Conservation (phyloP, 2,329 filamentous ascomycete species). For the Neonectria hederae region DNA sequence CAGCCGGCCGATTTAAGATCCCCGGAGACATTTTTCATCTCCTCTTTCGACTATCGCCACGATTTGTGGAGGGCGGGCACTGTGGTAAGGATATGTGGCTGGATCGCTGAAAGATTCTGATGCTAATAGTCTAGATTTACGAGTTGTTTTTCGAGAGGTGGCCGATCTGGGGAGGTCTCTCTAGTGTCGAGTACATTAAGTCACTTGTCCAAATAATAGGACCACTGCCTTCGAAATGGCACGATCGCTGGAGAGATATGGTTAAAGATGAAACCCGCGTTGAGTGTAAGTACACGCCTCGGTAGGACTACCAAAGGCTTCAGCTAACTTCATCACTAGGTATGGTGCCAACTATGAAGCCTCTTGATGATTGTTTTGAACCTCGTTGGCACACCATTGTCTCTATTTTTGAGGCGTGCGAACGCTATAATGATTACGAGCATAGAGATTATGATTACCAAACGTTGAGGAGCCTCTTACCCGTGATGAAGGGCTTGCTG, state of each 20-base stretch:
- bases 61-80: slow-evolving; percentile 25
- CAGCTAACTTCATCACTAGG: no score
- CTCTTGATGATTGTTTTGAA: background rate
- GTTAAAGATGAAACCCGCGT: background rate
- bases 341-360: background rate
- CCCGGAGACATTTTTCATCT: slow-evolving; percentile 19
- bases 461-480: slow-evolving; percentile 1
- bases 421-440: background rate
- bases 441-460: slow-evolving; percentile 7
- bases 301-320: no score
- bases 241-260: background rate
- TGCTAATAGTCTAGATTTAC: background rate
- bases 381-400: background rate
- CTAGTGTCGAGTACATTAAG: background rate
- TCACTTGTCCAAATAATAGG: background rate
- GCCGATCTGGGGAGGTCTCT: background rate
- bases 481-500: slow-evolving; percentile 8
- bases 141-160: background rate
- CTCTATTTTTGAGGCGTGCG: background rate
- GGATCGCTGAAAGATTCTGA: background rate
- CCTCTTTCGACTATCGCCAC: slow-evolving; percentile 8
- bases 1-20: background rate
- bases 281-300: background rate
- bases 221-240: background rate
- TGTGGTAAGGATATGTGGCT: background rate